Evolutionary conservation across 148 eudicot genomes (phyloP).

Genomic region (Gaultheria prostrata): DNA sequence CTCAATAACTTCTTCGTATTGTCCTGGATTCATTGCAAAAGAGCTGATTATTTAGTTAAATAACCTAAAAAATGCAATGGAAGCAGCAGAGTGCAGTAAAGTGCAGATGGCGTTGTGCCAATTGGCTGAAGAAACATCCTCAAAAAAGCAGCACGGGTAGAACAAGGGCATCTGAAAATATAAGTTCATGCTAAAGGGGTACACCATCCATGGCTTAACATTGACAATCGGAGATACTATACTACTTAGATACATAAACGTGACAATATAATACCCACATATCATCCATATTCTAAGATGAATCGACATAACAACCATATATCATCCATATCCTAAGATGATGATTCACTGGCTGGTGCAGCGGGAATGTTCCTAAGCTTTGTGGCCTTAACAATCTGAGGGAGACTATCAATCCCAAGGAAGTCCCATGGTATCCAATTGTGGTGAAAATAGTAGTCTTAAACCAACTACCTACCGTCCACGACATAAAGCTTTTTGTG

Average conservation of each 20-base stretch:
- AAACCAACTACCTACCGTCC: neutral
- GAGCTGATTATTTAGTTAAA: neutral
- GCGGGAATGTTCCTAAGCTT: neutral
- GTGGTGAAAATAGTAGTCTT: neutral
- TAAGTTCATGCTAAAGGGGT: neutral
- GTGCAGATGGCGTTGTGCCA: neutral
- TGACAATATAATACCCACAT: too few relatives aligned
- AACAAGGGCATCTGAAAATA: neutral
- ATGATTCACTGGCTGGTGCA: neutral
- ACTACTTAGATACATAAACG: too few relatives aligned
- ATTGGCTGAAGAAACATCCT: neutral
- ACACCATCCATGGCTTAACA: neutral
- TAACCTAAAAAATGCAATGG: neutral
- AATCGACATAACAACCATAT: too few relatives aligned
- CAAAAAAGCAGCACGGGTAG: neutral
- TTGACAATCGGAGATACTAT: neutral
- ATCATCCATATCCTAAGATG: too few relatives aligned
- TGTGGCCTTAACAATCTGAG: neutral
- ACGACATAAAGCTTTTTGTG: neutral
- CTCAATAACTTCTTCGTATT: constrained; percentile 54
- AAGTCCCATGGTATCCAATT: constrained; percentile 4
- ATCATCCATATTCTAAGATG: too few relatives aligned
- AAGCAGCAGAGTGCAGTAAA: constrained; percentile 5
- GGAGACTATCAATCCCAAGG: neutral
- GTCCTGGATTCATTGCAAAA: constrained; percentile 45